These are phyloP conservation scores for Plectosphaerella cucumerina DNA, from an alignment of 2,329 filamentous ascomycete species.

Conservation along the genomic window DNA sequence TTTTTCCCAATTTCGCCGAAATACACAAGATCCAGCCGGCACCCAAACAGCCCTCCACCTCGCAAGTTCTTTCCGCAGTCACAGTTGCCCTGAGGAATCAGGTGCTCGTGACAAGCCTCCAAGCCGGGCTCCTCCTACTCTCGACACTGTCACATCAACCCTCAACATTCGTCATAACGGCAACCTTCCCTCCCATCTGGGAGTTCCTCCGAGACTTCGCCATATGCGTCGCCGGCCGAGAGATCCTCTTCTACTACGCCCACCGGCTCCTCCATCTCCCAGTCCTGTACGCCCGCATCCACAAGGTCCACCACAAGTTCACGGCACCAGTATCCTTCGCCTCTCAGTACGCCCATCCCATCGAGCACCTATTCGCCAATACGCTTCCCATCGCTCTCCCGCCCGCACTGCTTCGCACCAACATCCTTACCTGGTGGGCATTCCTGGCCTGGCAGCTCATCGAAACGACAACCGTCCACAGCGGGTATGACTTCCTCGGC, in stretches of 20 bases:
- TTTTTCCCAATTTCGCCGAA: conserved; percentile 42
- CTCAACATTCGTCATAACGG: conserved; percentile 32
- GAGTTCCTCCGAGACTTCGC: conserved; percentile 36
- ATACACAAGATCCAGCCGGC: conserved; percentile 51
- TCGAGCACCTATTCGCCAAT: conserved; percentile 53
- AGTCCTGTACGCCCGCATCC: conserved; percentile 42
- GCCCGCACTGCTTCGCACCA: conserved; percentile 37
- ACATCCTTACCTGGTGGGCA: conserved; percentile 48
- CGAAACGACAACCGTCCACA: conserved; percentile 51
- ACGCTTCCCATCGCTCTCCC: conserved; percentile 46
- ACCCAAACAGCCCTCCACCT: conserved; percentile 40
- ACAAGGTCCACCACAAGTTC: conserved; percentile 54
- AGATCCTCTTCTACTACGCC: conserved; percentile 51
- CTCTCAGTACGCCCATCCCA: conserved; percentile 52
- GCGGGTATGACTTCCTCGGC: conserved; percentile 51
- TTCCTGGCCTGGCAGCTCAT: conserved; percentile 44
- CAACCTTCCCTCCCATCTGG: conserved; percentile 26
- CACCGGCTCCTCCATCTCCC: conserved; percentile 50
- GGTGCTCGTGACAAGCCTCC: not conserved
- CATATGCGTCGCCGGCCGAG: conserved; percentile 37
- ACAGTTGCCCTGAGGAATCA: conserved; percentile 44
- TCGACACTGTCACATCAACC: conserved; percentile 9
- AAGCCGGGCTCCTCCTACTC: conserved; percentile 13
- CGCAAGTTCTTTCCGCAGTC: conserved; percentile 40
- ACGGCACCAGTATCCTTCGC: conserved; percentile 50